Percentiles rank a stretch among this genome's conserved stretches.
These are phyloP conservation scores for Pyrrhoderma lamaoense DNA, from an alignment of 1,284 basidiomycete genomes.

Conservation along the genomic window DNA sequence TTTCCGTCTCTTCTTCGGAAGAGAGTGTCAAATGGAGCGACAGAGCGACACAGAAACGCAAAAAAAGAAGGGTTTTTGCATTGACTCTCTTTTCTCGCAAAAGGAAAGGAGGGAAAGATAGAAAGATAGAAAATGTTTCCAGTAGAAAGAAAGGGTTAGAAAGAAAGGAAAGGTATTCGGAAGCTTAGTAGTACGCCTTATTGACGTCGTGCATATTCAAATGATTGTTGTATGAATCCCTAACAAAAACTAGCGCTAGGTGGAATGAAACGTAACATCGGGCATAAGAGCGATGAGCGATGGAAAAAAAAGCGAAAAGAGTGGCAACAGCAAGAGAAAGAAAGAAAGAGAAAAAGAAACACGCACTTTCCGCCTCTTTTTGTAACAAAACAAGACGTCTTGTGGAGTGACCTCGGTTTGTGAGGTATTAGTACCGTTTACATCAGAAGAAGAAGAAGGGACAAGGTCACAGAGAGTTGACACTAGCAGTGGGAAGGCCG, in stretches of 20 bases:
- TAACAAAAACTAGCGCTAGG: too few species aligned
- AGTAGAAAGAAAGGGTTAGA: too few species aligned
- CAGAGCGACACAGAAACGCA: too few species aligned
- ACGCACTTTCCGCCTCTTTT: constrained; percentile 82
- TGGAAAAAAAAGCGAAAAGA: neutral
- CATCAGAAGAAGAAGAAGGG: constrained; percentile 23
- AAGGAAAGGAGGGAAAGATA: too few species aligned
- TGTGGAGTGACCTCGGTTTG: too few species aligned
- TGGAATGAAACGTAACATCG: neutral
- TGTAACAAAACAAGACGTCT: constrained; percentile 91
- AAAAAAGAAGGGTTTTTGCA: too few species aligned
- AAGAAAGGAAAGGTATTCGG: neutral
- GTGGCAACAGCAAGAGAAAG: neutral
- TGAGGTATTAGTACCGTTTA: constrained; percentile 26
- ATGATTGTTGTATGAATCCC: too few species aligned
- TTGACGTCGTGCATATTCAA: neutral
- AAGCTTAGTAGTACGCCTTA: neutral
- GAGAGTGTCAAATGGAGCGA: too few species aligned
- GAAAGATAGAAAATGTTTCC: too few species aligned
- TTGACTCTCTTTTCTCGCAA: too few species aligned
- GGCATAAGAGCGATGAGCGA: neutral
- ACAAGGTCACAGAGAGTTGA: constrained; percentile 68
- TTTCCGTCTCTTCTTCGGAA: too few species aligned
- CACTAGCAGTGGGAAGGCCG: constrained; percentile 86
- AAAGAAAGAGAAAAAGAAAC: neutral